Evolutionary conservation across 495 filamentous ascomycete species (phyloP), one percentile per base, ranked within the genome.

Genomic region (Neurospora sublineolata): DNA sequence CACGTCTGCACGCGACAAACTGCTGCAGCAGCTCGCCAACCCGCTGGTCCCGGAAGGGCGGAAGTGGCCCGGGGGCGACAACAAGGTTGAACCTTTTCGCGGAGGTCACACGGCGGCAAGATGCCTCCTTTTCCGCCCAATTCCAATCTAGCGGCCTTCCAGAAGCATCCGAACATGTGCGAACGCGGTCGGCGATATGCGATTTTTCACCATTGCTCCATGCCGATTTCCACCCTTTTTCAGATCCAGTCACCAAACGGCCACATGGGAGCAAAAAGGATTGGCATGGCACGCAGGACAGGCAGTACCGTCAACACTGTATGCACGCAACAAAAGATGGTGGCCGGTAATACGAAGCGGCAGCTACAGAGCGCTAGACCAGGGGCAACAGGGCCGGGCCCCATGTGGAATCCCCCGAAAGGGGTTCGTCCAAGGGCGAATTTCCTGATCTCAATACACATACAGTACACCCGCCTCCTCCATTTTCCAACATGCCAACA

Each of bases 71-170:
- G 38, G 30, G 40, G 40, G 27, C 27, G 14, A 64, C 52, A 33
- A 64, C 52, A 64, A 64, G 52, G 52, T 33, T 64, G 14, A 64
- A 64, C 52, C 52, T 64, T 64, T 18, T 64, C 52, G 52, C 39
- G 44, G 39, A 72, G 70, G 76, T 76, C 73, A 79, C 76, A 77
- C 72, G 75, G 71, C 76, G 76, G 77, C 52, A 64, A 64, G 52
- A 36, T 64, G 30, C 74, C 74, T 73, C 72, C 68, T 69, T 40
- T 33, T 33, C 60, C 16, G 39, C 58, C 72, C n/a, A 52, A 52
- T 37, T 68, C 30, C 74, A 71, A 71, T 37, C 69, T 72, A 52
- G 73, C 74, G 70, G 72, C 16, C 72, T 72, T 60, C 52, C 52
- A 64, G 27, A 27, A 36, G 27, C 52, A 30, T 64, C 23, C 52